Evolutionary conservation across 1,139 yeast species (phyloP), one percentile per base, ranked within the genome.

Genomic region (Yamadazyma atmosphaerica): DNA sequence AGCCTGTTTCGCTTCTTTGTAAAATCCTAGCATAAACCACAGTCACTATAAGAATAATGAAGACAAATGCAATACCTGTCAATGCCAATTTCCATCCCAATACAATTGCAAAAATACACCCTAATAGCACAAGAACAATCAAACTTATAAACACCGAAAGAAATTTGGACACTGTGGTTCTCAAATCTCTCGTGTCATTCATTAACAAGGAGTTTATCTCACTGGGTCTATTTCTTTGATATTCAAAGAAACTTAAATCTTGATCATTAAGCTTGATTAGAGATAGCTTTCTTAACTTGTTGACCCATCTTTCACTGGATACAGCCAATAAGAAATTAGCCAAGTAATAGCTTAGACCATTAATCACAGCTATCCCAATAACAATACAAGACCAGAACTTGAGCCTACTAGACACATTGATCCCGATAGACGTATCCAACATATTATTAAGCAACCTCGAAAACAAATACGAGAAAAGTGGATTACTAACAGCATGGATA

Each of bases 1-100:
- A 83, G 1, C 50, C 47, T 21, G 75, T 68, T 57, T 90, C 97
- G 52, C 73, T 68, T 9, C 49, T 54, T 46, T 77, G 78, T 37
- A 83, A 58, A 2, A 81, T 34, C 1, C 54, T 47, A 2, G 88
- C 79, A 54, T 81, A 85, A 1, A 72, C 39, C 1, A 65, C 58
- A 3, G 88, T 76, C 4, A 79, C 60, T 0, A 77, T 14, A 3
- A 74, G 59, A 40, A 84, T 79, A 18, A 79, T 47, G 0, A 96
- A 94, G 8, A 86, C 73, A 56, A 89, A 70, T 0, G 95, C 72
- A 8, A 89, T 51, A 1, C 95, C 94, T 1, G 87, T 92, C 12
- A 90, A 61, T 1, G 96, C 78, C 35, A 92, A 65, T 50, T 83
- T 85, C 98, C 98, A 92, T 0, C 96, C 96, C n/a, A 74, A 56